Conservation (phyloP, 2,329 filamentous ascomycete genomes). For the Coniella vitis region DNA sequence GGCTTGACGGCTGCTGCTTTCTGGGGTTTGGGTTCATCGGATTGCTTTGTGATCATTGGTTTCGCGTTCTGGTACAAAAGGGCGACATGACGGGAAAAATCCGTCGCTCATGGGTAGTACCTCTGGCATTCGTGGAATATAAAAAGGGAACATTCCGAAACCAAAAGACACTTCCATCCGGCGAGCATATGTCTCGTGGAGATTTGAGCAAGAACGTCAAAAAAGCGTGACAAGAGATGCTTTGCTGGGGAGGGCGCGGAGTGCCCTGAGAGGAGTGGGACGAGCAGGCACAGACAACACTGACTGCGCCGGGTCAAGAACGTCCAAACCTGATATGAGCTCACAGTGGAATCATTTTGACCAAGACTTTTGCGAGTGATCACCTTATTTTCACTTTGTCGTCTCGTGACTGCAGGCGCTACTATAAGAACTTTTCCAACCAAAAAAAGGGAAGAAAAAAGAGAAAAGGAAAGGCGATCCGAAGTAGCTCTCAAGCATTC, state of each 20-base stretch:
- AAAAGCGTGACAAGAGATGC: constrained; percentile 4
- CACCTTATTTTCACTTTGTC: constrained; percentile 6
- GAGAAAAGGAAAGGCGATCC: too few species aligned
- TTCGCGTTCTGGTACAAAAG: constrained; percentile 25
- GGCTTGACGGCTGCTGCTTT: constrained; percentile 43
- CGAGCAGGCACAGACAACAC: constrained; percentile 6
- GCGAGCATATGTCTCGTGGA: constrained; percentile 3
- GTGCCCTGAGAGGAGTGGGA: background rate
- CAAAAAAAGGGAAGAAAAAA: too few species aligned
- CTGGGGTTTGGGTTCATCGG: constrained; percentile 59
- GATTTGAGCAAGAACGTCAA: background rate
- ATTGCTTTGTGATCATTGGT: constrained; percentile 49
- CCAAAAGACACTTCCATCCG: constrained; percentile 5
- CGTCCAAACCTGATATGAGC: constrained; percentile 11
- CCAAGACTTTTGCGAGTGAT: constrained; percentile 6
- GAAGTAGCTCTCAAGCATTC: too few species aligned
- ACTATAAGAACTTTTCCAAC: constrained; percentile 1
- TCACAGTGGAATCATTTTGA: constrained; percentile 15
- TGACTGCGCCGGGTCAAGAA: constrained; percentile 3
- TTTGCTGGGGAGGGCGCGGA: background rate
- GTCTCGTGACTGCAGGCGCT: background rate
- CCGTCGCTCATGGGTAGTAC: constrained; percentile 17
- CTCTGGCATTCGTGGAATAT: constrained; percentile 42
- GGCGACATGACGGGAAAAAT: constrained; percentile 17
- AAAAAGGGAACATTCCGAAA: constrained; percentile 28